Conservation (phyloP, 2,329 filamentous ascomycete genomes). For the Epichloe sylvatica region DNA sequence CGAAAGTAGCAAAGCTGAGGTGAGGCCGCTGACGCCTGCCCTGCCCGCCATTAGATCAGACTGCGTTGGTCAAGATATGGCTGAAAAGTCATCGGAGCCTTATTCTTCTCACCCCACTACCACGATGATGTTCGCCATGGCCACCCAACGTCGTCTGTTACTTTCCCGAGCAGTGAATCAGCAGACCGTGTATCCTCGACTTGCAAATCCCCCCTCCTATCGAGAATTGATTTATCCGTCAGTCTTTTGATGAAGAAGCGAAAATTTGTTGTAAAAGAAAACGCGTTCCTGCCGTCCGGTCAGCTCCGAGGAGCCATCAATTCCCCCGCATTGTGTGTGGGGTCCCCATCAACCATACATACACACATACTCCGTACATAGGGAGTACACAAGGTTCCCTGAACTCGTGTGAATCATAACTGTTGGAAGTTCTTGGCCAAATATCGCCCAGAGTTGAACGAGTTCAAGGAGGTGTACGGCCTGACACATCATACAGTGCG, state of each 20-base stretch:
- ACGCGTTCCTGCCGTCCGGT: not conserved
- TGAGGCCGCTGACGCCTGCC: constrained; percentile 38
- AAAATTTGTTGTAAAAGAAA: not conserved
- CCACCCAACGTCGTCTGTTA: not conserved
- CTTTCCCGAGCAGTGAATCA: not conserved
- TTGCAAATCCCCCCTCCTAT: no score
- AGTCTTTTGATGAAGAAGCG: not conserved
- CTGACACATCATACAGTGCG: no score
- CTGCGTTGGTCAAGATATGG: not conserved
- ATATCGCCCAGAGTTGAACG: not conserved
- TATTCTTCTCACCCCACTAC: constrained; percentile 20
- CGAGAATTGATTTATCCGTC: not conserved
- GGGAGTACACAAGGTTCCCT: no score
- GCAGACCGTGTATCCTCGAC: not conserved
- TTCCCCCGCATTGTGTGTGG: not conserved
- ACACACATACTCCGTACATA: no score
- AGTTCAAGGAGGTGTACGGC: not conserved
- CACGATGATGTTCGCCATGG: constrained; percentile 2
- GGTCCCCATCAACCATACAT: not conserved
- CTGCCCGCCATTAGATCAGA: constrained; percentile 11
- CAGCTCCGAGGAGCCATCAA: not conserved
- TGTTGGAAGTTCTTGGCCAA: no score
- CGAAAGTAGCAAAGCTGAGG: constrained; percentile 34
- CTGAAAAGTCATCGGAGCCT: not conserved
- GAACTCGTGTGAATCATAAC: no score